Percentiles rank a stretch among this genome's conserved stretches.
Conservation (phyloP, 805 yeast species). For the Suhomyces prunicola region DNA sequence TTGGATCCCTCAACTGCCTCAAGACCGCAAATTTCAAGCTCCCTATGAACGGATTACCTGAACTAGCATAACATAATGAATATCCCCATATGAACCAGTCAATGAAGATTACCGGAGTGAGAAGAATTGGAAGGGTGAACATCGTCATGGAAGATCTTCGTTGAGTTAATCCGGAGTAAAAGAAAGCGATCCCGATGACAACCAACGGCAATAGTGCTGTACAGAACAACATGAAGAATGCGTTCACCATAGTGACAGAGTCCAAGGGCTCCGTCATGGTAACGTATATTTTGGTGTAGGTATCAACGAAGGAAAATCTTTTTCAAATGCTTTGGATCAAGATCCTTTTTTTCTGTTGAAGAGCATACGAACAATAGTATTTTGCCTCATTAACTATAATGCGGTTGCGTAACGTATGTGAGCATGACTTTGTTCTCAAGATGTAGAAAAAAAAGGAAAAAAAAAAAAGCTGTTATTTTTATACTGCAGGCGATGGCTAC, state of each 20-base stretch:
- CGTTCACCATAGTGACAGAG: slow-evolving; percentile 13
- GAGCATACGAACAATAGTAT: neutral
- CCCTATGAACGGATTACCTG: slow-evolving; percentile 31
- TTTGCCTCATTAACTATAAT: neutral
- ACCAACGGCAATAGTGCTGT: slow-evolving; percentile 30
- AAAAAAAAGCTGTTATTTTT: neutral
- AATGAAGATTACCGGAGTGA: slow-evolving; percentile 29
- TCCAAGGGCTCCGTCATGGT: slow-evolving; percentile 2
- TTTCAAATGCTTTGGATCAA: neutral
- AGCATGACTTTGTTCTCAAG: neutral
- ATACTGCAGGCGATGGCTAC: slow-evolving; percentile 1
- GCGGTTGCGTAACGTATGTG: neutral
- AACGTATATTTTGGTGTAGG: neutral
- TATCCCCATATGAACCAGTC: slow-evolving; percentile 48
- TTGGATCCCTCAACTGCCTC: slow-evolving; percentile 21
- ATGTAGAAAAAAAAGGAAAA: neutral
- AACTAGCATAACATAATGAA: slow-evolving; percentile 37
- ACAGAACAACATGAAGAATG: slow-evolving; percentile 37
- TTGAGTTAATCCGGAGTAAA: slow-evolving; percentile 44
- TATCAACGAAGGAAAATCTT: neutral
- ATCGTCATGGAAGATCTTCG: slow-evolving; percentile 40
- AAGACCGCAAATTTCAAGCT: slow-evolving; percentile 11
- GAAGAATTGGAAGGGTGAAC: slow-evolving; percentile 33
- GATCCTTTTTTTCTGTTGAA: neutral
- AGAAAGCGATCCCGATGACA: slow-evolving; percentile 35